Conservation (phyloP, 805 yeast genomes). For the Osmozyma mogii region DNA sequence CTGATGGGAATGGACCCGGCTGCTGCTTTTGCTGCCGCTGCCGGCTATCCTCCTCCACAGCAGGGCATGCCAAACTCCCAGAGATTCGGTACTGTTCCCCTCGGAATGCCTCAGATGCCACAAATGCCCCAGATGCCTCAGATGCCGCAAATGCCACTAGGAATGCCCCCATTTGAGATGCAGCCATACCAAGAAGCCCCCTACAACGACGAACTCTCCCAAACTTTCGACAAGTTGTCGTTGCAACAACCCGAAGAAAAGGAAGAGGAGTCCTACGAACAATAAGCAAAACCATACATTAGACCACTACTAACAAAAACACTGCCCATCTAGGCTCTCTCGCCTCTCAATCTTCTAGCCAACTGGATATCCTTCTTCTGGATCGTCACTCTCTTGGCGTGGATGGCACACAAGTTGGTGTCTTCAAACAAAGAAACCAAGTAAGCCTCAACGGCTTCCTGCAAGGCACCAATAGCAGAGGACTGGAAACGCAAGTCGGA, state of each 20-base stretch:
- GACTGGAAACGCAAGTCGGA: slow-evolving; percentile 41
- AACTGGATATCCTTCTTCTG: slow-evolving; percentile 42
- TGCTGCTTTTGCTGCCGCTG: slow-evolving; percentile 23
- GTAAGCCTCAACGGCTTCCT: slow-evolving; percentile 41
- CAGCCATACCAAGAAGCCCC: background rate
- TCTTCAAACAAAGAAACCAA: slow-evolving; percentile 40
- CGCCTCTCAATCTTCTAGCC: slow-evolving; percentile 44
- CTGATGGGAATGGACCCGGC: slow-evolving; percentile 33
- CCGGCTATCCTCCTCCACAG: slow-evolving; percentile 4
- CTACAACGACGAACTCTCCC: background rate
- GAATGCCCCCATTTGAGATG: background rate
- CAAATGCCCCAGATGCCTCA: slow-evolving; percentile 4
- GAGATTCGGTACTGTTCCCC: slow-evolving; percentile 6
- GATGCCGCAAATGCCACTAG: background rate
- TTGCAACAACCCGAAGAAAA: background rate
- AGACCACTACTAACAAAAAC: background rate
- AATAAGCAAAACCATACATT: slow-evolving; percentile 1
- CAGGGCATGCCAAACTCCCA: slow-evolving; percentile 1
- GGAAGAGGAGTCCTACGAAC: background rate
- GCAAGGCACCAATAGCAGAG: slow-evolving; percentile 41
- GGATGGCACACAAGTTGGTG: slow-evolving; percentile 42
- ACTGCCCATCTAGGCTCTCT: slow-evolving; percentile 26
- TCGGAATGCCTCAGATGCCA: slow-evolving; percentile 8
- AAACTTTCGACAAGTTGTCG: slow-evolving; percentile 1
- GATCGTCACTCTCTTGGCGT: slow-evolving; percentile 42